Conservation (phyloP, 176 grass and related monocot species). For the Bromus sterilis region DNA sequence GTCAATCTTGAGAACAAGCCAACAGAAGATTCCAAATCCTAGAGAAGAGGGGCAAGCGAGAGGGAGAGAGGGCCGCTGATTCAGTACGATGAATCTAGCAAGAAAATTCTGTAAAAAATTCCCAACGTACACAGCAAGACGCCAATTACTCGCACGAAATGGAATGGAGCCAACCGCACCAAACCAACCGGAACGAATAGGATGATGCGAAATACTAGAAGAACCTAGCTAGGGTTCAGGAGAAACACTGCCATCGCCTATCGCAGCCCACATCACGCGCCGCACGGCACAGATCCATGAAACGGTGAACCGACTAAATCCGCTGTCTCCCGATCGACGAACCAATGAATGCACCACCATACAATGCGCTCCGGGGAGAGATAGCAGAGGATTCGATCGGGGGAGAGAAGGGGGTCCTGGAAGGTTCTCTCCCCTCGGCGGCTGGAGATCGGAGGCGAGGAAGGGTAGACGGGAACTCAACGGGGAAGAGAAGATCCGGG, state of each 20-base stretch:
- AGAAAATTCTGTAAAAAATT: neutral
- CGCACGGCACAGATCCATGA: neutral
- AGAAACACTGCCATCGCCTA: neutral
- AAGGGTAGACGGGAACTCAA: neutral
- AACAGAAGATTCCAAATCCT: too few relatives aligned
- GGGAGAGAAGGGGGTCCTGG: neutral
- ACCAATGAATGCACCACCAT: neutral
- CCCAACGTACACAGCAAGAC: neutral
- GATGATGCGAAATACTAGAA: neutral
- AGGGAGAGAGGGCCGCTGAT: too few relatives aligned
- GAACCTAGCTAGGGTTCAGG: neutral
- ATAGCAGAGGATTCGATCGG: neutral
- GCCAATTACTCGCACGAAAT: neutral
- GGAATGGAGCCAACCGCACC: neutral
- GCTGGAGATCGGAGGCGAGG: neutral
- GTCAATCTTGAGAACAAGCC: too few relatives aligned
- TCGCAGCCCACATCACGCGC: neutral
- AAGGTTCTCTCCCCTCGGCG: slow-evolving; percentile 24
- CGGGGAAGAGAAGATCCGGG: neutral
- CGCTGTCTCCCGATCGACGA: slow-evolving; percentile 3
- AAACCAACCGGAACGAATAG: neutral
- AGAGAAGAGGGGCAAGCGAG: too few relatives aligned
- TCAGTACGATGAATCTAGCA: neutral
- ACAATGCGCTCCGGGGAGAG: neutral
- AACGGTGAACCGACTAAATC: neutral